A percentile compares a stretch with the other conserved stretches of the same genome.
Conservation (phyloP, 2,329 filamentous ascomycete species). For the Aspergillus puulaauensis region DNA sequence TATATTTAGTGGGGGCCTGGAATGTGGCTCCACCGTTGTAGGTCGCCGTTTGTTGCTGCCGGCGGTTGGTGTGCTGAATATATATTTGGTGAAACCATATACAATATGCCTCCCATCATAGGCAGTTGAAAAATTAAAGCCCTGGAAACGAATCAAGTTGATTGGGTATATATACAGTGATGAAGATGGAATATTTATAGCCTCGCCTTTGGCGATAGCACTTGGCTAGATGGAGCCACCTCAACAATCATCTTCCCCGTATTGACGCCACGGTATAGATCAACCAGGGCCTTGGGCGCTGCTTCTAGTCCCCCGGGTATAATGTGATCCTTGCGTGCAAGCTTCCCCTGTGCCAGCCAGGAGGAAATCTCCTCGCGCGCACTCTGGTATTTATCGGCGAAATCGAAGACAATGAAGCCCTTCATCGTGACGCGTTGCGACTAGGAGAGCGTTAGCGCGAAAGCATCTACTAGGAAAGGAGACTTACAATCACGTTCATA, state of each 20-base stretch:
- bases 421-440: slow-evolving; percentile 54
- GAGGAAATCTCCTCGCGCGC: slow-evolving; percentile 62
- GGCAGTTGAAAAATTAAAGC: no score
- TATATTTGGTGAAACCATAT: no score
- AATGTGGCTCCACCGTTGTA: no score
- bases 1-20: no score
- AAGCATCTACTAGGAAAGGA: neutral
- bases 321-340: slow-evolving; percentile 71
- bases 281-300: slow-evolving; percentile 63
- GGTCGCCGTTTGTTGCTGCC: no score
- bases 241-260: slow-evolving; percentile 63
- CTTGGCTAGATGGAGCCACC: slow-evolving; percentile 38
- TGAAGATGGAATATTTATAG: slow-evolving; percentile 29
- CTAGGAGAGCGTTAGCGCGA: slow-evolving; percentile 23
- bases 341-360: slow-evolving; percentile 71
- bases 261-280: slow-evolving; percentile 68
- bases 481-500: slow-evolving; percentile 41
- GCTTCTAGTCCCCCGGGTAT: slow-evolving; percentile 65
- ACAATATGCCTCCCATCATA: no score
- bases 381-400: slow-evolving; percentile 54
- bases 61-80: no score
- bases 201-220: slow-evolving; percentile 39
- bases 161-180: no score
- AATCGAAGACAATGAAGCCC: slow-evolving; percentile 75
- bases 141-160: no score